Evolutionary conservation across 176 grass and related monocot genomes (phyloP).

Genomic region (Oryza officinalis): DNA sequence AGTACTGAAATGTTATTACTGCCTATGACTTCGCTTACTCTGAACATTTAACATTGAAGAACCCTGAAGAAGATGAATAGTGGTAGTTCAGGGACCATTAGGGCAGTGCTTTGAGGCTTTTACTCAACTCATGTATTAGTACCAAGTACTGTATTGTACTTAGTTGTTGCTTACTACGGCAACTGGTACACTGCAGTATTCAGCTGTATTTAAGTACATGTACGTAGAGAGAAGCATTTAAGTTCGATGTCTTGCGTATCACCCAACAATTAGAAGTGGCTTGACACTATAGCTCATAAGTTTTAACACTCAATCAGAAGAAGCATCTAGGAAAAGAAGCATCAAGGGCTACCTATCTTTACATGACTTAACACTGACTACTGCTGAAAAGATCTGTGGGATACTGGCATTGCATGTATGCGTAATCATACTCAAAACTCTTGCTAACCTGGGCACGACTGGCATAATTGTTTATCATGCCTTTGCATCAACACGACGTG

Average conservation of each 20-base stretch:
- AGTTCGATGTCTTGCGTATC: conserved; percentile 20
- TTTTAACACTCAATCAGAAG: conserved; percentile 8
- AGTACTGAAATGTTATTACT: conserved; percentile 33
- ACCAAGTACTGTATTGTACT: conserved; percentile 24
- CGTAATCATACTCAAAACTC: conserved; percentile 33
- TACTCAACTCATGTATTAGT: background rate
- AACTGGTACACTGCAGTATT: conserved; percentile 32
- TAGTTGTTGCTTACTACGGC: conserved; percentile 34
- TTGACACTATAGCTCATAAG: background rate
- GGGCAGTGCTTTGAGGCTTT: background rate
- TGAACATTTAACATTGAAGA: background rate
- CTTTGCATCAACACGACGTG: conserved; percentile 45
- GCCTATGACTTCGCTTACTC: background rate
- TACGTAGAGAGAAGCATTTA: conserved; percentile 18
- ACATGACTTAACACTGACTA: conserved; percentile 57
- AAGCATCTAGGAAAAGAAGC: conserved; percentile 36
- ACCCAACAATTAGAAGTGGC: background rate
- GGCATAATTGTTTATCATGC: conserved; percentile 59
- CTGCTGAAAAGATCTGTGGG: conserved; percentile 26
- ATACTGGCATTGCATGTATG: background rate
- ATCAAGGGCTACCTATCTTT: background rate
- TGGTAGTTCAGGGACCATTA: conserved; percentile 14
- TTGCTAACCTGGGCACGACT: conserved; percentile 47
- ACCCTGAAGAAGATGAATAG: conserved; percentile 19
- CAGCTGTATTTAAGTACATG: conserved; percentile 16